phyloP scores from a whole-genome alignment of 352 stramenopile genomes.

The Phytophthora cryptogea region DNA sequence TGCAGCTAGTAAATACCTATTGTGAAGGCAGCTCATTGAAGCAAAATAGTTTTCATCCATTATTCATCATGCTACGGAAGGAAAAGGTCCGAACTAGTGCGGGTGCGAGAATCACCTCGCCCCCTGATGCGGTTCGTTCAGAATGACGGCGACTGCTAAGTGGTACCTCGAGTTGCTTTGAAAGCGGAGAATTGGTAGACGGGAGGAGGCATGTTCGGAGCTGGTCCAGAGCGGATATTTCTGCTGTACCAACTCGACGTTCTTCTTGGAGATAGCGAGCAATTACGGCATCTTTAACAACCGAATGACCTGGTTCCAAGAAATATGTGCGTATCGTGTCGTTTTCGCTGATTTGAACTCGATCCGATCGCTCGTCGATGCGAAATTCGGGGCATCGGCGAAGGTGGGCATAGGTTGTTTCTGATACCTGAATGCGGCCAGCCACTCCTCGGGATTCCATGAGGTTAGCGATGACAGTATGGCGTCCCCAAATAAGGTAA shows the following conservation, averaged over 20 bases:
- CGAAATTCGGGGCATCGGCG: conserved; percentile 53
- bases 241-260: conserved; percentile 30
- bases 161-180: conserved; percentile 46
- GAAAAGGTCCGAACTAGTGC: conserved; percentile 6
- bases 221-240: conserved; percentile 47
- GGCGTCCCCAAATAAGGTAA: conserved; percentile 86
- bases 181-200: conserved; percentile 57
- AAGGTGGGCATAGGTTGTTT: conserved; percentile 64
- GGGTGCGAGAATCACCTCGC: neutral
- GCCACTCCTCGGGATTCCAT: conserved; percentile 74
- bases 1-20: neutral
- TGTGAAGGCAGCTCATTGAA: neutral
- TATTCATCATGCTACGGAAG: conserved; percentile 52
- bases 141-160: conserved; percentile 25
- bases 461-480: conserved; percentile 79
- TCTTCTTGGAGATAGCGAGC: conserved; percentile 48
- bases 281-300: conserved; percentile 57
- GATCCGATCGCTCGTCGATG: conserved; percentile 47
- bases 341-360: conserved; percentile 63
- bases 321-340: conserved; percentile 59
- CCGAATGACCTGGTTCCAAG: conserved; percentile 45
- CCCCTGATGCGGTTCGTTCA: conserved; percentile 8
- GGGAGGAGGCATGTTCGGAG: conserved; percentile 58
- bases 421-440: conserved; percentile 65
- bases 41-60: conserved; percentile 12